Evolutionary conservation across 352 stramenopile species (phyloP).

Genomic region (Pythium oligandrum): DNA sequence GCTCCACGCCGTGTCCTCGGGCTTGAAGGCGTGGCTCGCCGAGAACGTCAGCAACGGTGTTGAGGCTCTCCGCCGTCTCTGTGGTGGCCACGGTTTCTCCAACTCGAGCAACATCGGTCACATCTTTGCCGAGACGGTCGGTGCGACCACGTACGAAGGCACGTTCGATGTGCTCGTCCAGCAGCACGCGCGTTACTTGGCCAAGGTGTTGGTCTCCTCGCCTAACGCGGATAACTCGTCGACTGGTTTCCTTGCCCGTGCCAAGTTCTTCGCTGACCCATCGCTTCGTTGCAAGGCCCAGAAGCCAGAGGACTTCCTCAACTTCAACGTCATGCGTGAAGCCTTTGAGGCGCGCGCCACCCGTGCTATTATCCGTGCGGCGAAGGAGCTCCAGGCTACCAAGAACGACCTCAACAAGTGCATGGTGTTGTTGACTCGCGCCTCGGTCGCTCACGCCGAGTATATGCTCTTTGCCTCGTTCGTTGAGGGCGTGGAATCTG

Average conservation of each 20-base stretch:
- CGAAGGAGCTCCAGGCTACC: slow-evolving; percentile 30
- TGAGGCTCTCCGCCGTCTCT: slow-evolving; percentile 40
- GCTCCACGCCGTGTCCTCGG: slow-evolving; percentile 48
- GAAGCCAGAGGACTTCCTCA: slow-evolving; percentile 22
- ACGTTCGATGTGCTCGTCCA: slow-evolving; percentile 70
- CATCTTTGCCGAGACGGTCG: slow-evolving; percentile 36
- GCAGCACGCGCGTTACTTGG: slow-evolving; percentile 53
- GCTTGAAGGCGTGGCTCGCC: slow-evolving; percentile 48
- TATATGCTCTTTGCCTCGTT: slow-evolving; percentile 38
- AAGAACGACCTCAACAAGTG: slow-evolving; percentile 45
- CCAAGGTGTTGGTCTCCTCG: slow-evolving; percentile 34
- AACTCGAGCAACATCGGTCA: slow-evolving; percentile 23
- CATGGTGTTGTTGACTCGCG: slow-evolving; percentile 51
- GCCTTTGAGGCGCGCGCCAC: slow-evolving; percentile 34
- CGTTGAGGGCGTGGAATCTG: slow-evolving; percentile 15
- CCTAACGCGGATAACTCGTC: background rate
- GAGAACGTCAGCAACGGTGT: slow-evolving; percentile 38
- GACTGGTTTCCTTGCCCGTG: slow-evolving; percentile 28
- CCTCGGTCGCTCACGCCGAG: slow-evolving; percentile 42
- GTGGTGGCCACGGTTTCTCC: slow-evolving; percentile 22
- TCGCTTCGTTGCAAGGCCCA: slow-evolving; percentile 32
- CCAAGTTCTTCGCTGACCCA: slow-evolving; percentile 23
- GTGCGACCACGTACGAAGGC: slow-evolving; percentile 56
- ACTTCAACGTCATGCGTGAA: slow-evolving; percentile 32
- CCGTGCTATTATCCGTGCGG: slow-evolving; percentile 24